phyloP scores from a whole-genome alignment of 2,329 filamentous ascomycete species.

The Fusarium goolgardi region DNA sequence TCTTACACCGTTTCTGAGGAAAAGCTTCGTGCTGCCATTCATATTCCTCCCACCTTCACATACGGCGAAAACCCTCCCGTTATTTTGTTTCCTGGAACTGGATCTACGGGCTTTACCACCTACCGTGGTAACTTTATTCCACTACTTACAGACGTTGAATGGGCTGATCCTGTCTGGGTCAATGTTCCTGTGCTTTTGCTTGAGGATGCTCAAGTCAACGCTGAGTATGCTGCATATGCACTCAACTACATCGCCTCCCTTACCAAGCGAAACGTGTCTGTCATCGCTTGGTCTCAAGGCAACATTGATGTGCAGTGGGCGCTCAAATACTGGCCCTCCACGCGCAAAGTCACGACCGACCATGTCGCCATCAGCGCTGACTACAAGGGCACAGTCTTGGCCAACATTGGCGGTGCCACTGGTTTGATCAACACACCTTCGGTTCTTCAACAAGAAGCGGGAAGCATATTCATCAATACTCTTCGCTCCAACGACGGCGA shows the following conservation, averaged over 20 bases:
- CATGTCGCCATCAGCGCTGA: constrained; percentile 18
- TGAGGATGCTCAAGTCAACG: constrained; percentile 6
- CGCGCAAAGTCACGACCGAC: constrained; percentile 2
- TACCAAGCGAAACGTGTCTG: background rate
- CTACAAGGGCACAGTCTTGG: constrained; percentile 13
- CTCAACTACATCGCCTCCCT: constrained; percentile 12
- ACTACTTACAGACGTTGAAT: constrained; percentile 6
- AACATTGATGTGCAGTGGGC: constrained; percentile 22
- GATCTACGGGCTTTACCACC: constrained; percentile 3
- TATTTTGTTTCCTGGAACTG: constrained; percentile 12
- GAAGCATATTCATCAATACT: constrained; percentile 5
- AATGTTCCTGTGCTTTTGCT: background rate
- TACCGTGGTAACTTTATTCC: constrained; percentile 13
- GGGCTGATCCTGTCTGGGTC: constrained; percentile 22
- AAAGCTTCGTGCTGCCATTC: constrained; percentile 11
- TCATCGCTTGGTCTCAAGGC: constrained; percentile 17
- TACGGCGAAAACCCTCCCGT: constrained; percentile 12
- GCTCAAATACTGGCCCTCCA: constrained; percentile 27
- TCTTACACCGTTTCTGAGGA: background rate
- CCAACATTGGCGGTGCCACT: background rate
- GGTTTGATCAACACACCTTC: constrained; percentile 5
- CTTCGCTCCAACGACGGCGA: constrained; percentile 11
- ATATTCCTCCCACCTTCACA: constrained; percentile 5
- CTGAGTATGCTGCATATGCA: constrained; percentile 12
- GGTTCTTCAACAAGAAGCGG: constrained; percentile 13